Base-by-base conservation (phyloP, 345 rosid species). In the Populus davidiana region DNA sequence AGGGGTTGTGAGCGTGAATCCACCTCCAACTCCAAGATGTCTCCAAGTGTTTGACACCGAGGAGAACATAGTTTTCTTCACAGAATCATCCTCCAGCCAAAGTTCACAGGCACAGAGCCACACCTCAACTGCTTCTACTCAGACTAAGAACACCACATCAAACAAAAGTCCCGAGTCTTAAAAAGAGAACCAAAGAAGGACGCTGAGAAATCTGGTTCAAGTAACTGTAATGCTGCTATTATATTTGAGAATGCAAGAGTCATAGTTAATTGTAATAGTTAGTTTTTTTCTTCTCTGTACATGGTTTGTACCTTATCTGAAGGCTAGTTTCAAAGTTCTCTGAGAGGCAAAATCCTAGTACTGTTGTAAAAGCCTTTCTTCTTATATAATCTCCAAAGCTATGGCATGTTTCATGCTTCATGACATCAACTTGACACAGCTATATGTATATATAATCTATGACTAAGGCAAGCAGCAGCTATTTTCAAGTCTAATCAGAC, bases 1-100 rank as follows among this genome's bases (percentile, higher is more conserved):
- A 74, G 92, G 94, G 67, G 84, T 91, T 27, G 76, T 86, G 81
- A 91, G 86, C 39, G 92, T 92, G 76, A 84, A 78, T 78, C 20
- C 77, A 18, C 93, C 97, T 13, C 91, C 89, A 2, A 63, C 86
- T 70, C 97, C 95, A 6, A 88, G 90, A 81, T 82, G 87, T 50
- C 88, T 94, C 13, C 89, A 86, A 73, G 85, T 88, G 75, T 80
- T 86, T 5, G 82, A 81, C 27, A 75, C 56, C 56, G 78, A 79
- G 70, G 90, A 87, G 63, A 56, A 75, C 20, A 70, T 86, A 1
- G 65, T 90, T 20, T 87, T 87, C 84, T 87, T 84, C 83, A 88
- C 83, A 5, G 86, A 89, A 44, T 83, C 88, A 27, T 87, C 90
- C 27, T 75, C 89, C 1, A 81, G 75, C 72, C 87, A 79, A 75